phyloP scores from a whole-genome alignment of 495 filamentous ascomycete species.

The Aspergillus sparsus region DNA sequence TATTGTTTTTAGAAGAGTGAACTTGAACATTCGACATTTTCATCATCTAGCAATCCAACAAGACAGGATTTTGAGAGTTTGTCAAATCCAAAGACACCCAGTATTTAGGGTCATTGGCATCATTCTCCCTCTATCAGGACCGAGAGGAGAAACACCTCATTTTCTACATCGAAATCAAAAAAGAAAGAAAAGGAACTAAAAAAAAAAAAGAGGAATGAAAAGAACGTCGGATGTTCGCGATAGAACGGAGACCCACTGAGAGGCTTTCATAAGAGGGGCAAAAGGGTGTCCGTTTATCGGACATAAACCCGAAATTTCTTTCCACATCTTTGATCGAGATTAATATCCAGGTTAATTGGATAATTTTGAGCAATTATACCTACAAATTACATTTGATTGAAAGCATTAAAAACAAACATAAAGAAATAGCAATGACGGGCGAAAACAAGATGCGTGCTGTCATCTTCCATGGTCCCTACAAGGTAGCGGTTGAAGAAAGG shows the following conservation, averaged over 20 bases:
- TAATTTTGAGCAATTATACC: neutral
- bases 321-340: neutral
- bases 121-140: too few species aligned
- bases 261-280: conserved; percentile 2
- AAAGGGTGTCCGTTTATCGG: conserved; percentile 17
- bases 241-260: conserved; percentile 15
- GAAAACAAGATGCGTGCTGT: conserved; percentile 50
- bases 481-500: conserved; percentile 50
- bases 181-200: neutral
- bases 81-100: too few species aligned
- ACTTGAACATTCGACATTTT: neutral
- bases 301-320: conserved; percentile 16
- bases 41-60: too few species aligned
- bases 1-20: neutral
- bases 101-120: too few species aligned
- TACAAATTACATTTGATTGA: neutral
- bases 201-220: neutral
- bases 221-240: neutral
- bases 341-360: neutral
- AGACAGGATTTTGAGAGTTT: too few species aligned
- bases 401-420: neutral
- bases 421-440: conserved; percentile 13
- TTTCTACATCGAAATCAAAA: neutral
- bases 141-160: neutral
- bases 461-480: conserved; percentile 50